Evolutionary conservation across 1,284 basidiomycete species (phyloP).

Genomic region (Hypsizygus ulmarius): DNA sequence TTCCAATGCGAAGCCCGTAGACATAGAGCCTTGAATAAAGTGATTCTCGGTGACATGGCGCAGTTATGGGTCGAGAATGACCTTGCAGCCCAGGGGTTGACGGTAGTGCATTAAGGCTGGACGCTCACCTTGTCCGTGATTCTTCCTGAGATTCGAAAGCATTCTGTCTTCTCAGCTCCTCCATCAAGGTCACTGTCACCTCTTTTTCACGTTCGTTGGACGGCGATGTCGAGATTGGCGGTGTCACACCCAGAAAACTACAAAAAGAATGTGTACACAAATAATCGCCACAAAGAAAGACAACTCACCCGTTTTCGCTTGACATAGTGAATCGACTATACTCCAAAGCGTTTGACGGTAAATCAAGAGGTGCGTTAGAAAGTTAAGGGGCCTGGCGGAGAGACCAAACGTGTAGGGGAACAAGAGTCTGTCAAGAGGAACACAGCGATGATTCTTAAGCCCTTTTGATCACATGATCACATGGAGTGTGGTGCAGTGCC

Average conservation of each 20-base stretch:
- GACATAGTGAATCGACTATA: conserved; percentile 27
- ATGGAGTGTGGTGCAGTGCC: too few relatives aligned
- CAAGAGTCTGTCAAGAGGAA: conserved; percentile 7
- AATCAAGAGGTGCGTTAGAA: background rate
- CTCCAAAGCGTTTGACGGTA: background rate
- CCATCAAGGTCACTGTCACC: conserved; percentile 85
- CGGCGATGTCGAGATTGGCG: conserved; percentile 84
- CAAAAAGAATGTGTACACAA: conserved; percentile 10
- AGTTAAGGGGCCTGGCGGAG: background rate
- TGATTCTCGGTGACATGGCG: conserved; percentile 9
- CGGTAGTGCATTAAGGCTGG: conserved; percentile 6
- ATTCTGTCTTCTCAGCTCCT: conserved; percentile 84
- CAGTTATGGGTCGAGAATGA: conserved; percentile 9
- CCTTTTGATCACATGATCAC: conserved; percentile 12
- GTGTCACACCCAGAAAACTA: conserved; percentile 80
- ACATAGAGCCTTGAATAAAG: conserved; percentile 6
- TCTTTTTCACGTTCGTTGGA: conserved; percentile 73
- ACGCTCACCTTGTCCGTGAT: conserved; percentile 78
- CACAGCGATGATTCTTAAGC: conserved; percentile 15
- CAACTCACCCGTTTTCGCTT: conserved; percentile 36
- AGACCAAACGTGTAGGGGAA: background rate
- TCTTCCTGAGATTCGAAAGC: conserved; percentile 93
- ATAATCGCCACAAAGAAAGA: background rate
- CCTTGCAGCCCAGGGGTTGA: conserved; percentile 11
- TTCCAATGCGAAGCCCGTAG: conserved; percentile 2